phyloP scores from a whole-genome alignment of 495 filamentous ascomycete genomes.

The Neurospora sp. region DNA sequence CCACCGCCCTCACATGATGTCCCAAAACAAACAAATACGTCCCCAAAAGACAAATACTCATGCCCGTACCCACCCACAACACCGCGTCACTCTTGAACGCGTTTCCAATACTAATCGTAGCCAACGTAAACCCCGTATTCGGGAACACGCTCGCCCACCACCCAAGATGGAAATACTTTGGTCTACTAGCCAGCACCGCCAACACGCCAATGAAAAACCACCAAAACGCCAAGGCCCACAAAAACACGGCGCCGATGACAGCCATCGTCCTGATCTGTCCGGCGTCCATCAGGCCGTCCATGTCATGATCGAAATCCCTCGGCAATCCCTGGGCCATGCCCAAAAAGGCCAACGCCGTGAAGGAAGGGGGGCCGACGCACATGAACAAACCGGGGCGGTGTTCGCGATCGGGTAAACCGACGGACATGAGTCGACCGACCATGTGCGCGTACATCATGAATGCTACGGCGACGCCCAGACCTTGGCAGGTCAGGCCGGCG shows the following conservation, averaged over 20 bases:
- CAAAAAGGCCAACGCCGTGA: conserved; percentile 38
- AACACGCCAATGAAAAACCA: conserved; percentile 58
- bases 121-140: conserved; percentile 47
- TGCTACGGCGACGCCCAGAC: conserved; percentile 40
- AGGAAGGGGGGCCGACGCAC: conserved; percentile 56
- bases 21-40: conserved; percentile 50
- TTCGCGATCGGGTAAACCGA: conserved; percentile 39
- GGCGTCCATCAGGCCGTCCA: conserved; percentile 19
- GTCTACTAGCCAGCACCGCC: conserved; percentile 38
- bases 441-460: conserved; percentile 50
- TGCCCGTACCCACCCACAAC: conserved; percentile 36
- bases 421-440: conserved; percentile 51
- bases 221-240: conserved; percentile 70
- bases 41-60: conserved; percentile 43
- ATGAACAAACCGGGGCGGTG: conserved; percentile 59
- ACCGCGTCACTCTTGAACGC: conserved; percentile 31
- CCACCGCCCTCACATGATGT: conserved; percentile 43
- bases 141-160: conserved; percentile 54
- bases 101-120: conserved; percentile 39
- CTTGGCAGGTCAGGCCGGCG: conserved; percentile 43
- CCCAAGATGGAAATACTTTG: conserved; percentile 43
- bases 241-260: conserved; percentile 45
- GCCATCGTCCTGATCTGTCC: conserved; percentile 38
- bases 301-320: conserved; percentile 24
- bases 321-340: conserved; percentile 18